Conservation (phyloP, 2,329 filamentous ascomycete species). For the Penicillium sp. region DNA sequence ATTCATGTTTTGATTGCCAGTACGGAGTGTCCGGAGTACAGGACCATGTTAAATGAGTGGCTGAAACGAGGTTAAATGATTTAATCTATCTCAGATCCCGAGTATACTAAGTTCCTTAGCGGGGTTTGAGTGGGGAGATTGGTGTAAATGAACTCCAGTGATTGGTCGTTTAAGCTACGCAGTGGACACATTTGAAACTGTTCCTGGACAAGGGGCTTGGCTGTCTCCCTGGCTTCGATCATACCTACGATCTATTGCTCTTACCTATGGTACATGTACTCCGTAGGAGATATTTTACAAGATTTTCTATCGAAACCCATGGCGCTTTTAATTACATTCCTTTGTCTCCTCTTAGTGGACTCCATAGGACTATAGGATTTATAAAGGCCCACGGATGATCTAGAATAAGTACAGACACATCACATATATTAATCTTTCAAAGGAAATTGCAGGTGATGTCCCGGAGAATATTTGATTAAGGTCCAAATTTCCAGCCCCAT, state of each 20-base stretch:
- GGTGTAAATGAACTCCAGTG: background rate
- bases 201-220: constrained; percentile 2
- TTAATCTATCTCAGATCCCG: constrained; percentile 19
- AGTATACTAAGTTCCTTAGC: constrained; percentile 20
- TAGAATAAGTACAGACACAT: background rate
- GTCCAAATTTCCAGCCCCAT: constrained; percentile 16
- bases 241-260: constrained; percentile 3
- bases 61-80: constrained; percentile 13
- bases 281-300: background rate
- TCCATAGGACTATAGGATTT: background rate
- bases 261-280: background rate
- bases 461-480: constrained; percentile 2
- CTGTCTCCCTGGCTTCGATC: background rate
- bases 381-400: background rate
- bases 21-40: too few species aligned
- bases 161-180: constrained; percentile 12
- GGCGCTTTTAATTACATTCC: background rate
- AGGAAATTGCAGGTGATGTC: background rate
- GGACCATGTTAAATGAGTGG: background rate
- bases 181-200: constrained; percentile 10
- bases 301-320: background rate
- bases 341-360: background rate
- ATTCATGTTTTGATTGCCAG: background rate
- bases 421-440: background rate
- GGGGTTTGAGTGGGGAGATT: constrained; percentile 1